A percentile compares a stretch with the other conserved stretches of the same genome.
Conservation (phyloP, 2,329 filamentous ascomycete species). For the Colletotrichum orchidophilum region DNA sequence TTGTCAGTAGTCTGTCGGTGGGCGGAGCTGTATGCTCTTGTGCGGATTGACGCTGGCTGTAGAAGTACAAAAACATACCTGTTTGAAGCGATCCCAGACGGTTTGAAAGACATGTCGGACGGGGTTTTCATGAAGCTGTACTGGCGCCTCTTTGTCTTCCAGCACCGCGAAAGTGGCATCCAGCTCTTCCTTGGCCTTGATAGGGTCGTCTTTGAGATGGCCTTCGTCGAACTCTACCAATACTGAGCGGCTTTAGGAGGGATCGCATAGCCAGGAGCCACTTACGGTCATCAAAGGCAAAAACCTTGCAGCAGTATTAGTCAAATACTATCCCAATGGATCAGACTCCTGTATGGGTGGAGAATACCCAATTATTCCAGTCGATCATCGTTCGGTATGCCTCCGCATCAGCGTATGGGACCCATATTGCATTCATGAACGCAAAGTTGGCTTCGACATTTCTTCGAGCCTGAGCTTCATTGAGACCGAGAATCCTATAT, state of each 20-base stretch:
- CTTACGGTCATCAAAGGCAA: neutral
- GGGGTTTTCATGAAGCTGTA: neutral
- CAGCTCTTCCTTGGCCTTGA: neutral
- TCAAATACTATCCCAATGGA: neutral
- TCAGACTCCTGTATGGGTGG: neutral
- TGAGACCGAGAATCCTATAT: neutral
- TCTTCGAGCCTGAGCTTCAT: neutral
- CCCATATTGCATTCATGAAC: neutral
- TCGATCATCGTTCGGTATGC: neutral
- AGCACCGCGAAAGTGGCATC: neutral
- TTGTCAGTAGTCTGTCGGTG: neutral
- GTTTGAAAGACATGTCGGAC: neutral
- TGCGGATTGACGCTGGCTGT: too few species aligned
- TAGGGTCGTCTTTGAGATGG: neutral
- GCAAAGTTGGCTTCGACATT: neutral
- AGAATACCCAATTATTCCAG: neutral
- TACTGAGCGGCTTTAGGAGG: neutral
- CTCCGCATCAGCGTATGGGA: neutral
- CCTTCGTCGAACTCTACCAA: neutral
- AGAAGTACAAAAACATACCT: neutral
- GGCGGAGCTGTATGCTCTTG: neutral
- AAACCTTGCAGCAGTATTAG: neutral
- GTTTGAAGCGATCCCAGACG: neutral
- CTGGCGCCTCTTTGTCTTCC: neutral
- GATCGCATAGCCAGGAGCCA: accelerated